phyloP scores from a whole-genome alignment of 2,329 filamentous ascomycete species.

The Nannizzia gypsea region DNA sequence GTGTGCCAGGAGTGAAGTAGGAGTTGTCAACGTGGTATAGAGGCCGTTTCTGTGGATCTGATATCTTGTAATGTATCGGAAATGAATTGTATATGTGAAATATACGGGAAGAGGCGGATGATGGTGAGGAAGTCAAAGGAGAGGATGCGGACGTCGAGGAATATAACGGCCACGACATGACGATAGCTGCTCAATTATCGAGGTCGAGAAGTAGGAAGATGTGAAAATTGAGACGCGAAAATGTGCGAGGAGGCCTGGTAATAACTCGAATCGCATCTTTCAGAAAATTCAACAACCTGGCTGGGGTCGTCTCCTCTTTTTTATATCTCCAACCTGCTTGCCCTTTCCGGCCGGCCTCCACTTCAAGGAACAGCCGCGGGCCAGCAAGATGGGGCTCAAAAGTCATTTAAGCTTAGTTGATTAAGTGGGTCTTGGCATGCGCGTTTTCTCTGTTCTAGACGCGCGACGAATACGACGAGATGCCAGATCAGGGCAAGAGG shows the following conservation, averaged over 20 bases:
- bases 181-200: neutral
- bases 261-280: neutral
- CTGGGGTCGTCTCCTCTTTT: neutral
- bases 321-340: neutral
- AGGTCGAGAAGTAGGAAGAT: neutral
- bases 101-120: neutral
- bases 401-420: neutral
- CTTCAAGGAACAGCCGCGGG: neutral
- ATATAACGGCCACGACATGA: neutral
- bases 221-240: neutral
- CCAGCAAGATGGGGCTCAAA: neutral
- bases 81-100: slow-evolving; percentile 4
- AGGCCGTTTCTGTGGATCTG: slow-evolving; percentile 6
- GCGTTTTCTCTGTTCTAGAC: too few relatives aligned
- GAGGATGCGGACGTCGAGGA: neutral
- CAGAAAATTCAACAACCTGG: neutral
- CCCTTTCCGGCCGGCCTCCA: neutral
- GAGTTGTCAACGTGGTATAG: slow-evolving; percentile 21
- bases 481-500: neutral
- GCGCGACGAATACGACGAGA: neutral
- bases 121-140: neutral
- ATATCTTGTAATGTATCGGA: neutral
- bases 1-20: slow-evolving; percentile 20
- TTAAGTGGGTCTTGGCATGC: neutral
- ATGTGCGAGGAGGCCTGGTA: neutral